Evolutionary conservation across 2,329 filamentous ascomycete genomes (phyloP).

Genomic region (Cercospora janseana): DNA sequence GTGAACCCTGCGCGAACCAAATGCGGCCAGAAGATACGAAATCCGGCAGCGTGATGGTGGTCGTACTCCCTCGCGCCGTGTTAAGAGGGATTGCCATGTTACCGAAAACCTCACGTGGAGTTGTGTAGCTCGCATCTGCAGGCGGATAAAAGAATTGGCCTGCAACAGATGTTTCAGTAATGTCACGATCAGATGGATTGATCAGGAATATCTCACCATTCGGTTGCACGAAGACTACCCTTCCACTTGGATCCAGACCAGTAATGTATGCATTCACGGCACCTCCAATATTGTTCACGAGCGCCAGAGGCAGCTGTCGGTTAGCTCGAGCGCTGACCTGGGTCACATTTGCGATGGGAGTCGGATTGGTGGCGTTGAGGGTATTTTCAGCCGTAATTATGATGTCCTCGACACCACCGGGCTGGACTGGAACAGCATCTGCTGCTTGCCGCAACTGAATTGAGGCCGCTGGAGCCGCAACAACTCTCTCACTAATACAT

Average conservation of each 20-base stretch:
- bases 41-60: slow-evolving; percentile 49
- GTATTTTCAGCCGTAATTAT: slow-evolving; percentile 21
- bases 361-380: slow-evolving; percentile 20
- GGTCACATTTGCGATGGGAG: slow-evolving; percentile 15
- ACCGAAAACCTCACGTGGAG: slow-evolving; percentile 40
- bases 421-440: slow-evolving; percentile 17
- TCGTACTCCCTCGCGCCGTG: slow-evolving; percentile 36
- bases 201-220: slow-evolving; percentile 31
- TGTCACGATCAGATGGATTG: not conserved
- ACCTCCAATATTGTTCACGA: slow-evolving; percentile 49
- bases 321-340: slow-evolving; percentile 11
- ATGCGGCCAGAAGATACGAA: slow-evolving; percentile 46
- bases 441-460: slow-evolving; percentile 1
- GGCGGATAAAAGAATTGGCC: slow-evolving; percentile 46
- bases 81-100: slow-evolving; percentile 46
- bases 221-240: slow-evolving; percentile 47
- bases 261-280: slow-evolving; percentile 49
- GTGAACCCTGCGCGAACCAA: slow-evolving; percentile 48
- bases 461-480: slow-evolving; percentile 11
- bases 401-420: slow-evolving; percentile 19
- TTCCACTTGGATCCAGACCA: slow-evolving; percentile 43
- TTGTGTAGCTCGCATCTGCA: slow-evolving; percentile 32
- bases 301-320: slow-evolving; percentile 26
- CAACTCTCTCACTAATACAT: slow-evolving; percentile 7
- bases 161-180: not conserved